phyloP scores from a whole-genome alignment of 2,329 filamentous ascomycete species.

The Penicillium freii region DNA sequence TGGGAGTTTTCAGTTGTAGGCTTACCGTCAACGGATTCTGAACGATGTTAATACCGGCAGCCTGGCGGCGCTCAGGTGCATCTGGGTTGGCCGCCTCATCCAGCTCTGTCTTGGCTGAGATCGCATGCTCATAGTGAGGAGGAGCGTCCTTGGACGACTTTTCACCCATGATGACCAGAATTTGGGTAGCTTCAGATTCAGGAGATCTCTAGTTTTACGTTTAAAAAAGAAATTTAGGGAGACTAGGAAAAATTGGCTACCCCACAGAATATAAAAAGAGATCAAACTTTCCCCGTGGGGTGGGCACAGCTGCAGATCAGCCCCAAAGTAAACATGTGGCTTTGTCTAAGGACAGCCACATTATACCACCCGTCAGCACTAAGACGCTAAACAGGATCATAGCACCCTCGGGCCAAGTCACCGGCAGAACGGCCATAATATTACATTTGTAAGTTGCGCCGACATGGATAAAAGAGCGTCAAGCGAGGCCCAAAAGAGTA shows the following conservation, averaged over 20 bases:
- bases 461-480: background rate
- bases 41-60: constrained; percentile 49
- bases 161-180: constrained; percentile 8
- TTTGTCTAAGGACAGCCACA: background rate
- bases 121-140: constrained; percentile 7
- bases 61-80: constrained; percentile 34
- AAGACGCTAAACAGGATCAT: background rate
- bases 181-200: background rate
- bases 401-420: background rate
- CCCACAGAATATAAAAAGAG: constrained; percentile 4
- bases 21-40: constrained; percentile 48
- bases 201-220: background rate
- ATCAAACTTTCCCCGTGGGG: constrained; percentile 5
- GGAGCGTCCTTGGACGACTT: constrained; percentile 1
- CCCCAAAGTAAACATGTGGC: constrained; percentile 1
- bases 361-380: constrained; percentile 5
- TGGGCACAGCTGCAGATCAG: constrained; percentile 2
- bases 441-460: background rate
- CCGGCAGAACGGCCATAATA: background rate
- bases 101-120: background rate
- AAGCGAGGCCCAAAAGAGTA: background rate
- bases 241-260: background rate
- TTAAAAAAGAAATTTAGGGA: background rate
- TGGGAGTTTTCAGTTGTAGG: background rate
- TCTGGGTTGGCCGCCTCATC: constrained; percentile 8